Base-by-base conservation (phyloP, 805 yeast genomes). In the Lipomyces japonicus region DNA sequence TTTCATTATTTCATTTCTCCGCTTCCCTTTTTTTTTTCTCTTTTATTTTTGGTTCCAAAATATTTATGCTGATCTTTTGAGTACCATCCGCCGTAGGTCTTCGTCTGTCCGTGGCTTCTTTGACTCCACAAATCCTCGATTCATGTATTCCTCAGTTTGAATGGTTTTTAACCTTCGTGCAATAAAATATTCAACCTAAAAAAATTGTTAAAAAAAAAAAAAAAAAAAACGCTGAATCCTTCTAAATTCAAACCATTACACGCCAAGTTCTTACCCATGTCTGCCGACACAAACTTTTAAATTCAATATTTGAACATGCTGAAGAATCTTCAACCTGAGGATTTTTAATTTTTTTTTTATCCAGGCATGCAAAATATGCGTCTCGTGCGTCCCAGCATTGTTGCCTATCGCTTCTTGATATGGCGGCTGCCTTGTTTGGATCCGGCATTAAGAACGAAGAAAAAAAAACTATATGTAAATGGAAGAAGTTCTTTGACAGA, bases 301-400 rank as follows among this genome's bases (percentile, higher is more conserved):
- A 30, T 14, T 22, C 48, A 5, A 16, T 18, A 23, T 12, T 4
- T n/a, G 44, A 19, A 10, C 39, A 24, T 35, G 10, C 16, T 19
- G 40, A 31, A 5, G 44, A 28, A 9, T 40, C 52, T 18, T 28
- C 31, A 10, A 10, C 10, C 4, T 38, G 10, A 14, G 44, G 6
- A 16, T 42, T 39, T 22, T 26, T 79, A 46, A 91, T 81, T 16
- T 77, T 70, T 61, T 84, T 76, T 42, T 69, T 72, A 58, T 84
- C 86, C 42, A 91, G 73, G 66, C 98, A 91, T 6, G 69, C 75
- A 61, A 87, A 87, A 64, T 77, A 89, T 36, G 61, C 61, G 63
- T 91, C 98, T 52, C 98, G 77, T 5, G 91, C 74, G 44, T 82
- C 91, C 97, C 97, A 93, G 71, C 98, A 91, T 52, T 74, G 21